Evolutionary conservation across 2,329 filamentous ascomycete genomes (phyloP).

Genomic region (Amauroascus niger): DNA sequence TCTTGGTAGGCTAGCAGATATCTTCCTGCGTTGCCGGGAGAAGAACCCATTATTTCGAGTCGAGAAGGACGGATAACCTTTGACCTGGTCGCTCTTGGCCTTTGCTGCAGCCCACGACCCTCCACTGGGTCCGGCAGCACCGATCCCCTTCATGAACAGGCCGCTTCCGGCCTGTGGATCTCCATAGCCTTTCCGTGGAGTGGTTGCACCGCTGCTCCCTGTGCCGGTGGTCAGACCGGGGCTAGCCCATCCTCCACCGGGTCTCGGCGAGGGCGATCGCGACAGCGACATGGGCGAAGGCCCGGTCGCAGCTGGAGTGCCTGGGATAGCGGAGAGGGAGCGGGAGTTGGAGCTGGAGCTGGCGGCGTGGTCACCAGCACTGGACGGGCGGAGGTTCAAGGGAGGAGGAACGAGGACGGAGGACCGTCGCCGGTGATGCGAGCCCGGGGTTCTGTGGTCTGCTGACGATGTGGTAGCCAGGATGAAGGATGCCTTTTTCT

Average conservation of each 20-base stretch:
- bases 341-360: conserved; percentile 21
- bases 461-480: conserved; percentile 13
- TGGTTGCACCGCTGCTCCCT: conserved; percentile 47
- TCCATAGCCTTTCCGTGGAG: conserved; percentile 47
- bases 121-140: conserved; percentile 22
- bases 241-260: conserved; percentile 80
- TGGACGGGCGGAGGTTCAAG: conserved; percentile 10
- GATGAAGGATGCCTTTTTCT: background rate
- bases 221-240: conserved; percentile 66
- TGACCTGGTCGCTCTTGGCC: conserved; percentile 62
- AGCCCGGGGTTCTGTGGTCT: conserved; percentile 8
- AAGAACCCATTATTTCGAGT: conserved; percentile 82
- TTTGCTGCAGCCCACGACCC: conserved; percentile 78
- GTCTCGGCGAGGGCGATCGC: conserved; percentile 74
- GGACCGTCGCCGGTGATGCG: conserved; percentile 16
- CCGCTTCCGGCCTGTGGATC: conserved; percentile 44
- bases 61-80: conserved; percentile 67
- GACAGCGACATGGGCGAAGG: conserved; percentile 65
- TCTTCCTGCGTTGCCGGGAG: conserved; percentile 66
- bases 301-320: conserved; percentile 49
- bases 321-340: conserved; percentile 48
- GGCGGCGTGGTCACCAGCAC: conserved; percentile 2
- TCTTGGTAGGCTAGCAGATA: conserved; percentile 68
- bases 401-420: conserved; percentile 8
- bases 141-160: conserved; percentile 10